These are phyloP conservation scores for Daedaleopsis nitida DNA, from an alignment of 768 basidiomycete genomes.

Conservation along the genomic window DNA sequence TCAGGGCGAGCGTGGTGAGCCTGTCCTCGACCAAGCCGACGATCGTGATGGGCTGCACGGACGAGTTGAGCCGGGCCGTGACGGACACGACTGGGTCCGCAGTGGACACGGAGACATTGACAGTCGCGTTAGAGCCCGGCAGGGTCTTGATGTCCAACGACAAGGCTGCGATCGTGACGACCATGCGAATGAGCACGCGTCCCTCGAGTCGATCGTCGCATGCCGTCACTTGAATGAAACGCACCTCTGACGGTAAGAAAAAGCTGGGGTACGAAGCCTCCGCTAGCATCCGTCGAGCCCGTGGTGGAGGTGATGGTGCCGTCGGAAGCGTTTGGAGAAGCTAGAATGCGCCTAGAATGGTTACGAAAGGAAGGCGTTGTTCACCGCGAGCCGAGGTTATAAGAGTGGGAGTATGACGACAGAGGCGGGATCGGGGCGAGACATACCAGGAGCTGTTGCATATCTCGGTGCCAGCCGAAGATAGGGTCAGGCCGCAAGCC, in stretches of 20 bases:
- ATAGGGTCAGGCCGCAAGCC: constrained; percentile 21
- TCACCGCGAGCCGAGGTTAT: neutral
- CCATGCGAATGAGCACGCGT: constrained; percentile 2
- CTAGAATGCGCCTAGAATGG: constrained; percentile 20
- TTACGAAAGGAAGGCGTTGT: neutral
- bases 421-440: neutral
- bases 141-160: constrained; percentile 21
- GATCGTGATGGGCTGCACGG: constrained; percentile 18
- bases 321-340: constrained; percentile 13
- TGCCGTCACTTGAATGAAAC: neutral
- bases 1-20: constrained; percentile 23
- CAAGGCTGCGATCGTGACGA: constrained; percentile 3
- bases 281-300: constrained; percentile 19
- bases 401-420: neutral
- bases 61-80: constrained; percentile 19
- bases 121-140: constrained; percentile 14
- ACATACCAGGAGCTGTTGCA: constrained; percentile 26
- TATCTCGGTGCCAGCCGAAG: constrained; percentile 13
- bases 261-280: constrained; percentile 22
- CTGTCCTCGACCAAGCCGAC: constrained; percentile 20
- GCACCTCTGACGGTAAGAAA: constrained; percentile 22
- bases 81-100: constrained; percentile 18
- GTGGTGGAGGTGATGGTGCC: constrained; percentile 21
- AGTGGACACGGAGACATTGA: constrained; percentile 22
- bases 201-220: neutral